These are phyloP conservation scores for Pterocarpus macrocarpus DNA, from an alignment of 306 rosid genomes.

Conservation along the genomic window DNA sequence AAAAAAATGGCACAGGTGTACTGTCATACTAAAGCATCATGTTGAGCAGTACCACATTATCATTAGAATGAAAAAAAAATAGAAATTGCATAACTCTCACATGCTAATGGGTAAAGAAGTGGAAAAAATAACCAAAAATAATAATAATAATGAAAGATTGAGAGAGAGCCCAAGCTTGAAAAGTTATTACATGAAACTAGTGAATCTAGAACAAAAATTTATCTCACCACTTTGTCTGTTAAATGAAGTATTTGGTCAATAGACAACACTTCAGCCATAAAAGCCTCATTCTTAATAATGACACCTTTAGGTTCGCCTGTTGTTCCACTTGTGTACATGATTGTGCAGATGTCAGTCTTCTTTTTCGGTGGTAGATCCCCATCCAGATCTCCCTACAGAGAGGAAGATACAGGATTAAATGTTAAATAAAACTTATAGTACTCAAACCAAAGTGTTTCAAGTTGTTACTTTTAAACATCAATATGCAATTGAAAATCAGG, in stretches of 20 bases:
- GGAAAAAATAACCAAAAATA: too few species aligned
- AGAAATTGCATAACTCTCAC: neutral
- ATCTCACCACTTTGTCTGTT: conserved; percentile 78
- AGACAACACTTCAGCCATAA: conserved; percentile 79
- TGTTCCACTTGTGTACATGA: conserved; percentile 98
- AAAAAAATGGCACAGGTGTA: neutral
- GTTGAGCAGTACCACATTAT: neutral
- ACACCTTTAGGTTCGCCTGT: conserved; percentile 99
- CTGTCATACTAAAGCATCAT: conserved; percentile 9
- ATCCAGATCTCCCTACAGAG: conserved; percentile 66
- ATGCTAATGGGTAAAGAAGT: neutral
- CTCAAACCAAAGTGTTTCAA: conserved; percentile 10
- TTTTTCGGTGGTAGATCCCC: conserved; percentile 69
- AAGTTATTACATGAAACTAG: conserved; percentile 21
- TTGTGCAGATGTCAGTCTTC: conserved; percentile 71
- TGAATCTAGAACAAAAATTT: conserved; percentile 8
- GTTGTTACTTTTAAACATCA: neutral
- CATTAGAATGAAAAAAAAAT: too few species aligned
- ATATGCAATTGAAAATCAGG: conserved; percentile 29
- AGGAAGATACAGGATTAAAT: conserved; percentile 14
- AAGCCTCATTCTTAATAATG: conserved; percentile 73
- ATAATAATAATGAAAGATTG: neutral
- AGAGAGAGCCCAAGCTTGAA: neutral
- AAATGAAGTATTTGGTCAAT: conserved; percentile 69
- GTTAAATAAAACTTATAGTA: neutral